phyloP scores from a whole-genome alignment of 2,329 filamentous ascomycete species.

The Colletotrichum noveboracense region DNA sequence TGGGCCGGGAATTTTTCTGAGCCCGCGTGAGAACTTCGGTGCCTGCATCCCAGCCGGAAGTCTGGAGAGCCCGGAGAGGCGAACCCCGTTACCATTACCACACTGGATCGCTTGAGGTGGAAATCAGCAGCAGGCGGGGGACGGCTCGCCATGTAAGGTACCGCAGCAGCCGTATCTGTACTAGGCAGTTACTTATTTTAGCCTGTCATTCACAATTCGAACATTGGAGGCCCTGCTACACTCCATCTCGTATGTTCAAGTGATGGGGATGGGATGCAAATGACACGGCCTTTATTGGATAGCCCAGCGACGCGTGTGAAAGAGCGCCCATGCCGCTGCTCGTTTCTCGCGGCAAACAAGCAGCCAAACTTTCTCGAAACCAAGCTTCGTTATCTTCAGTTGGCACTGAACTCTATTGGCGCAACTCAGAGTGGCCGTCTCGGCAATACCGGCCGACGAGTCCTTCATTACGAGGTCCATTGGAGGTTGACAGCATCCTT shows the following conservation, averaged over 20 bases:
- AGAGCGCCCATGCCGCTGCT: background rate
- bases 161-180: background rate
- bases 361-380: background rate
- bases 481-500: background rate
- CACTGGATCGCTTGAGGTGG: background rate
- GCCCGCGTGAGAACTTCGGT: background rate
- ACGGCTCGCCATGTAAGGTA: constrained; percentile 2
- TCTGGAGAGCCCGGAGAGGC: background rate
- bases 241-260: background rate
- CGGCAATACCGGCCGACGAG: background rate
- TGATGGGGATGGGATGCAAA: background rate
- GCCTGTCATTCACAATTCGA: background rate
- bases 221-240: background rate
- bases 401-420: background rate
- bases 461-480: background rate
- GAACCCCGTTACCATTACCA: constrained; percentile 8
- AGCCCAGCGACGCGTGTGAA: background rate
- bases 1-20: background rate
- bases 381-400: background rate
- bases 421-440: background rate
- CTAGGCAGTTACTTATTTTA: constrained; percentile 15
- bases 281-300: background rate
- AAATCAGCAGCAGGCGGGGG: background rate
- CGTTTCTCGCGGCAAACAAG: background rate
- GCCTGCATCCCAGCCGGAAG: background rate